Conservation (phyloP, 2,329 filamentous ascomycete genomes). For the Herpotrichia juniperi region DNA sequence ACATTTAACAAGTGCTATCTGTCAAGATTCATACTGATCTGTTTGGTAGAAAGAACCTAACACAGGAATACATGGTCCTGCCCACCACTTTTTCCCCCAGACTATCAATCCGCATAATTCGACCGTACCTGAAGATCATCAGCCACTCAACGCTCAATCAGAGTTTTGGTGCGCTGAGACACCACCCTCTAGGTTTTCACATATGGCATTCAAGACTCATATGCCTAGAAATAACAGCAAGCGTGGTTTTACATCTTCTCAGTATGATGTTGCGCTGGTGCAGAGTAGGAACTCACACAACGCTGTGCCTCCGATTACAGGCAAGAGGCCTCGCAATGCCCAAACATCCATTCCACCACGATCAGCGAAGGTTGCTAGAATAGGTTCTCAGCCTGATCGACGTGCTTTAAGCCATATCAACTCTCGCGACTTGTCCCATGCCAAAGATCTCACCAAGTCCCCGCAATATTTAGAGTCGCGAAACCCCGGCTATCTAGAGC, state of each 20-base stretch:
- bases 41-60: neutral
- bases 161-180: neutral
- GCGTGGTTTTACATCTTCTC: neutral
- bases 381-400: neutral
- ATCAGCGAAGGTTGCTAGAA: neutral
- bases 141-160: neutral
- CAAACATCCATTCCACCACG: neutral
- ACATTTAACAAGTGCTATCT: neutral
- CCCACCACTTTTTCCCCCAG: neutral
- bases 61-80: neutral
- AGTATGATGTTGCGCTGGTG: neutral
- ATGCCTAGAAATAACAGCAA: too few species aligned
- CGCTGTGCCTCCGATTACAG: neutral
- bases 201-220: neutral
- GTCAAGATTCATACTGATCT: neutral
- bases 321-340: neutral
- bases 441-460: neutral
- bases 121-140: neutral
- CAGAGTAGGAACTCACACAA: neutral
- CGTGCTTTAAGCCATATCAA: neutral
- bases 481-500: neutral
- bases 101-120: neutral
- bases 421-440: neutral
- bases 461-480: too few species aligned
- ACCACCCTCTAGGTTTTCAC: neutral